Conservation (phyloP, 2,329 filamentous ascomycete species). For the Aspergillus fischeri region DNA sequence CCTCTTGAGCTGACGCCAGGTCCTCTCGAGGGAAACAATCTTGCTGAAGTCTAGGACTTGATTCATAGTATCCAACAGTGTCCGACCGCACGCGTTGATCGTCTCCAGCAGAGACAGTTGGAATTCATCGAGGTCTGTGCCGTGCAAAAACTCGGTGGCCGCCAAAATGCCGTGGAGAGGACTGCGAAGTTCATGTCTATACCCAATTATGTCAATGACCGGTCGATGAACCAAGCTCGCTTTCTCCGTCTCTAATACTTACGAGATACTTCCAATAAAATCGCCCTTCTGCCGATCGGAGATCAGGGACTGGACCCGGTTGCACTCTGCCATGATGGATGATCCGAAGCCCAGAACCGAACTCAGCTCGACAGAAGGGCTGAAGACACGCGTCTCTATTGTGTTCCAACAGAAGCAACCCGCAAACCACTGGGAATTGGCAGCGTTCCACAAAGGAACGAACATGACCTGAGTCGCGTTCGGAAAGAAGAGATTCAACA, state of each 20-base stretch:
- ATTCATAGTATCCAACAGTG: slow-evolving; percentile 42
- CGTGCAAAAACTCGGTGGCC: slow-evolving; percentile 39
- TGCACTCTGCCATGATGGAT: slow-evolving; percentile 42
- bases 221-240: not conserved
- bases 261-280: slow-evolving; percentile 43
- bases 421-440: slow-evolving; percentile 44
- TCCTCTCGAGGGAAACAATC: slow-evolving; percentile 41
- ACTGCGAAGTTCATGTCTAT: slow-evolving; percentile 39
- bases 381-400: slow-evolving; percentile 35
- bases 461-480: slow-evolving; percentile 47
- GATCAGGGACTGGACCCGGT: slow-evolving; percentile 40
- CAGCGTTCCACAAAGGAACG: slow-evolving; percentile 50
- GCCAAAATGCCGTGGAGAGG: slow-evolving; percentile 42
- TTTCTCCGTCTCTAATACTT: slow-evolving; percentile 4
- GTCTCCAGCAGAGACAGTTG: slow-evolving; percentile 39
- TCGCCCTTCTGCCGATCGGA: slow-evolving; percentile 43
- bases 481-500: slow-evolving; percentile 45
- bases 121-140: slow-evolving; percentile 37
- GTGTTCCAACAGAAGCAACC: slow-evolving; percentile 44
- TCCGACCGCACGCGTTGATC: slow-evolving; percentile 40
- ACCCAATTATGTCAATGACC: not conserved
- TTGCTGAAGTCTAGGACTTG: slow-evolving; percentile 51
- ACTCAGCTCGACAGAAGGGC: slow-evolving; percentile 35
- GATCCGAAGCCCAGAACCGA: slow-evolving; percentile 41
- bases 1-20: slow-evolving; percentile 31